phyloP scores from a whole-genome alignment of 192 early-diverging fungal genomes.

The Entomortierella beljakovae region DNA sequence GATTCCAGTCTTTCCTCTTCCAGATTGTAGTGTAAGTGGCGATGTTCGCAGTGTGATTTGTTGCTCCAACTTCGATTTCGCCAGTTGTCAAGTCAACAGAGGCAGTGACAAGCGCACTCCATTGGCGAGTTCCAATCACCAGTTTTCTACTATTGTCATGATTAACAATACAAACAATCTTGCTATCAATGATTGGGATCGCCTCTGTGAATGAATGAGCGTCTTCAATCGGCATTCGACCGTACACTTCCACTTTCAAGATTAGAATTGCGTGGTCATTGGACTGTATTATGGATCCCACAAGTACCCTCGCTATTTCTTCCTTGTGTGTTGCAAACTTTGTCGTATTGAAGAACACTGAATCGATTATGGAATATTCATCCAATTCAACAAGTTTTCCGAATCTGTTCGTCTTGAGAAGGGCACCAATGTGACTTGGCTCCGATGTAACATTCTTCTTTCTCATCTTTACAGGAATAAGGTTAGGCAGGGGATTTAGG shows the following conservation, averaged over 20 bases:
- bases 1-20: too few species aligned
- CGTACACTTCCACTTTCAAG: neutral
- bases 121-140: neutral
- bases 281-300: neutral
- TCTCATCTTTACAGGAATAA: too few species aligned
- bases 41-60: neutral
- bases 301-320: neutral
- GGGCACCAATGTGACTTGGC: too few species aligned
- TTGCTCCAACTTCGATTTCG: neutral
- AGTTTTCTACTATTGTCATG: neutral
- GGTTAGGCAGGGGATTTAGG: too few species aligned
- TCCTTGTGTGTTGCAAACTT: neutral
- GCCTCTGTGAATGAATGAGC: neutral
- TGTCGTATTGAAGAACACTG: too few species aligned
- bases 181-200: neutral
- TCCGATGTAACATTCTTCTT: too few species aligned
- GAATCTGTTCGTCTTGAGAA: too few species aligned
- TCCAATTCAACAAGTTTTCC: too few species aligned
- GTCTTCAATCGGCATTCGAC: neutral
- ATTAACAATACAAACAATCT: neutral
- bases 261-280: neutral
- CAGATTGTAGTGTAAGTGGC: neutral
- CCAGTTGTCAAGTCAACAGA: neutral
- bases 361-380: too few species aligned
- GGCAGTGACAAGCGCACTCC: neutral